Base-by-base conservation (phyloP, 768 basidiomycete species). In the Lactarius tabidus region DNA sequence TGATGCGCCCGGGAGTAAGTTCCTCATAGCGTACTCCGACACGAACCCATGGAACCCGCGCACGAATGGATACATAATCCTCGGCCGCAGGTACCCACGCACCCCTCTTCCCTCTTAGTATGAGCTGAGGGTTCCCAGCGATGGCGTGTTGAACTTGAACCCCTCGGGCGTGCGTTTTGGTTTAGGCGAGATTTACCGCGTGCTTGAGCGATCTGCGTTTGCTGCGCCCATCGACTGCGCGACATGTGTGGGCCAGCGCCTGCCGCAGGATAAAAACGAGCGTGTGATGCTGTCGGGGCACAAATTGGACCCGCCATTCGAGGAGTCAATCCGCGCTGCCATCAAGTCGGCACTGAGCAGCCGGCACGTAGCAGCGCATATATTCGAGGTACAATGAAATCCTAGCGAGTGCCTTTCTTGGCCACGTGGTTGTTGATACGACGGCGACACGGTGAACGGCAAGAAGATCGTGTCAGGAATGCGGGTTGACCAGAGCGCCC, bases 151-250 rank as follows among this genome's bases (percentile, higher is more conserved):
- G 35, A n/a, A n/a, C n/a, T n/a, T n/a, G n/a, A 93, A 93, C 67
- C 91, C 91, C 6, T 86, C 85, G 35, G 91, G 91, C 6, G 85
- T 93, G 59, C 84, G 91, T 3, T 93, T 93, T 71, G 91, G 91
- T 43, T 90, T 89, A 1, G 85, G 81, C 8, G 91, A 93, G 74
- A 89, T 93, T 20, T 93, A 93, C 70, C 78, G 83, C 7, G 83
- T 90, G 12, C 75, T 92, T 64, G 84, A 87, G 48, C 77, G 80
- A 58, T 12, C 64, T 2, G 59, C 36, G 33, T 87, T 90, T 63
- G 75, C 80, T 0, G 70, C 74, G n/a, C 75, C 72, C 14, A 71
- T 93, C 26, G 85, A 89, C 60, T 91, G 93, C 70, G 82, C 81
- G 8, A 77, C 93, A 10, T 91, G 90, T 56, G 81, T 93, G 6